Base-by-base conservation (phyloP, 2,329 filamentous ascomycete species). In the Colletotrichum filicis region DNA sequence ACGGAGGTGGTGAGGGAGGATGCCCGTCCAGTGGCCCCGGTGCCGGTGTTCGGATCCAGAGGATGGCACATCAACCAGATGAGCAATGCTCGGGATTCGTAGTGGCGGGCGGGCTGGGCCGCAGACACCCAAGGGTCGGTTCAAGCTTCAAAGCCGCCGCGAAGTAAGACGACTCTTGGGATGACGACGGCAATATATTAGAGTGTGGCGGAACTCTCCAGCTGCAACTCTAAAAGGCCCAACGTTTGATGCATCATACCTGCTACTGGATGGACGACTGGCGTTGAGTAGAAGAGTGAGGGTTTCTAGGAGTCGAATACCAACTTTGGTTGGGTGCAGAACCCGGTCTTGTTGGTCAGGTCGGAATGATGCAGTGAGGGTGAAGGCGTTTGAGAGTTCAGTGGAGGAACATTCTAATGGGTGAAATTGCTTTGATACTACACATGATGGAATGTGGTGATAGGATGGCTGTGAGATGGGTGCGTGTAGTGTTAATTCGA, bases 101-200 rank as follows among this genome's bases (percentile, higher is more conserved):
- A 32, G 9, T 63, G 24, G 68, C 37, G 55, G 57, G 30, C 62
- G 66, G 69, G 30, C 53, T 69, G 26, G 65, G 35, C 69, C 65
- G 53, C 52, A 14, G 9, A 64, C 60, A 11, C 28, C 5, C 12
- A n/a, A 30, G 37, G 19, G 63, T 55, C 37, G 52, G 58, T 37
- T 16, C 14, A 58, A 32, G 32, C 32, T 32, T 32, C 9, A 9
- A 53, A 53, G 65, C 65, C 53, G 69, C 53, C 16, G 49, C 9
- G 26, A 57, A 46, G 52, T 55, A 65, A 49, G 52, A 63, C 22
- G 62, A 52, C 37, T 7, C 22, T 42, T 42, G 37, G 37, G 24
- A 57, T 53, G 65, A 52, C 57, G 49, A 49, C 52, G 32, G 49
- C 19, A 53, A 62, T 63, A 53, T 30, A 59, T 59, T 68, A 35